These are phyloP conservation scores for Botrytis hyacinthi DNA, from an alignment of 2,329 filamentous ascomycete genomes.

Conservation along the genomic window DNA sequence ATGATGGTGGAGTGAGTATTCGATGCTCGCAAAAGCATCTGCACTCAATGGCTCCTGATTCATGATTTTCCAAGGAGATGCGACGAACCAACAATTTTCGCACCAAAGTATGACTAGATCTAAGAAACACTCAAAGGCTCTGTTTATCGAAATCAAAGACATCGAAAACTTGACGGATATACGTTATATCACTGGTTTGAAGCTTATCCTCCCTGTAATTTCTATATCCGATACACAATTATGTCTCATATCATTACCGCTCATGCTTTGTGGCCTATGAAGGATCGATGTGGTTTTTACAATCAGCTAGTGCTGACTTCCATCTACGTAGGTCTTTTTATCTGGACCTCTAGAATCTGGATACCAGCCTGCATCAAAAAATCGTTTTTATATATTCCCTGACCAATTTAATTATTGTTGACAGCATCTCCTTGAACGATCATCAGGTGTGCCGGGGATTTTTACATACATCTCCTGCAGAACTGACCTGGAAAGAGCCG, in stretches of 20 bases:
- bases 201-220: not conserved
- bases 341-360: not conserved
- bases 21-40: not conserved
- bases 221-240: not conserved
- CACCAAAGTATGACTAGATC: too few species aligned
- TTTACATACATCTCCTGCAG: not conserved
- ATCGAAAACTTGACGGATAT: not conserved
- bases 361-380: not conserved
- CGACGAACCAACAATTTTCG: not conserved
- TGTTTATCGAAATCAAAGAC: not conserved
- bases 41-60: too few species aligned
- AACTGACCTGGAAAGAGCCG: not conserved
- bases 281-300: not conserved
- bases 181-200: not conserved
- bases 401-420: not conserved
- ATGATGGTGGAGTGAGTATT: too few species aligned
- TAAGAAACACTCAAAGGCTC: not conserved
- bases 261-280: not conserved
- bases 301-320: slow-evolving; percentile 12
- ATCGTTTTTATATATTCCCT: not conserved
- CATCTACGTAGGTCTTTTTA: not conserved
- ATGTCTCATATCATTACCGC: not conserved
- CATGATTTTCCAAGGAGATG: not conserved
- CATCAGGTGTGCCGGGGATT: not conserved
- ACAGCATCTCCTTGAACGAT: not conserved